Evolutionary conservation across 202 grass and related monocot species (phyloP).

Genomic region (Schoenoplectus triqueter): DNA sequence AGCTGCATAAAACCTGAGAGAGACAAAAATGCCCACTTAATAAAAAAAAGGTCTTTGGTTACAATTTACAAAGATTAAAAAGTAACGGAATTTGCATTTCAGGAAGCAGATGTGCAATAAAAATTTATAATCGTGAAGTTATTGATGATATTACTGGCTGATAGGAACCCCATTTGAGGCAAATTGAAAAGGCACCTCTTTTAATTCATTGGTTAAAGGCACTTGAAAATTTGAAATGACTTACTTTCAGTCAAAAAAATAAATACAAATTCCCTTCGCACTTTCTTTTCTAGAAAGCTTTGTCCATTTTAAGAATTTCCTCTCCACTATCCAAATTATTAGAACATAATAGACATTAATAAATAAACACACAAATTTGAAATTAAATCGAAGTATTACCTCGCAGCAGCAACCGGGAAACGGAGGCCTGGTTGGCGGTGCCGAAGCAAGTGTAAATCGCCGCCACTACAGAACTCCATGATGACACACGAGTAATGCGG

Average conservation of each 20-base stretch:
- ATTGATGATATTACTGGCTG: not conserved
- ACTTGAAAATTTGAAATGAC: constrained; percentile 7
- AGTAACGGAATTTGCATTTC: too few species aligned
- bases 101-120: not conserved
- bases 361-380: not conserved
- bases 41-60: not conserved
- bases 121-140: not conserved
- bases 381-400: constrained; percentile 7
- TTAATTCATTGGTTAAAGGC: not conserved
- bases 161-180: not conserved
- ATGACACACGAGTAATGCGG: constrained; percentile 78
- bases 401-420: constrained; percentile 66
- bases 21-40: not conserved
- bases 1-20: constrained; percentile 69
- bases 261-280: not conserved
- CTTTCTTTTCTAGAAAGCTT: constrained; percentile 11
- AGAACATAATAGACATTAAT: not conserved
- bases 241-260: not conserved
- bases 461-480: constrained; percentile 92
- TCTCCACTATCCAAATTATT: not conserved
- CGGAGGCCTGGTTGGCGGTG: constrained; percentile 66
- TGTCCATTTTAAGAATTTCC: constrained; percentile 9
- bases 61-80: too few species aligned
- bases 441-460: constrained; percentile 81
- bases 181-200: not conserved